Percentiles rank a stretch among this genome's conserved stretches.
These are phyloP conservation scores for Xylaria digitata DNA, from an alignment of 2,329 filamentous ascomycete species.

Conservation along the genomic window DNA sequence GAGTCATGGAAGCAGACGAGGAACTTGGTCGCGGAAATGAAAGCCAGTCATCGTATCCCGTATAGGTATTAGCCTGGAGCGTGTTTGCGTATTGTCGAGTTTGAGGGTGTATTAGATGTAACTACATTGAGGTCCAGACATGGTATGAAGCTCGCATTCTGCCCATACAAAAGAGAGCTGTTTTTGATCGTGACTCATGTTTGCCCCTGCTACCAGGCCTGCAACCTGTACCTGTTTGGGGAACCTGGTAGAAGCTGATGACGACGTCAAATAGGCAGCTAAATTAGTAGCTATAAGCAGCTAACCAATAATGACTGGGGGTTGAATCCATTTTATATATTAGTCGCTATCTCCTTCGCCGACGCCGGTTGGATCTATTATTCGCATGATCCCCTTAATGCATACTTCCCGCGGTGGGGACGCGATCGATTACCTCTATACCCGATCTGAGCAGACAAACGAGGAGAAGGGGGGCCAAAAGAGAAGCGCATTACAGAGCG, in stretches of 20 bases:
- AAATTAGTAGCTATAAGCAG: slow-evolving; percentile 25
- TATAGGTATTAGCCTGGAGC: not conserved
- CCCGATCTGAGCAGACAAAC: not conserved
- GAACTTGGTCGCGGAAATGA: slow-evolving; percentile 13
- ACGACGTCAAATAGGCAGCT: slow-evolving; percentile 34
- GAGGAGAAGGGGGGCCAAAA: not conserved
- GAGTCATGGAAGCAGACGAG: slow-evolving; percentile 22
- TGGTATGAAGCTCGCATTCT: slow-evolving; percentile 1
- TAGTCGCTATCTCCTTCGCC: not conserved
- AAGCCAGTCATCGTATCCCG: slow-evolving; percentile 11
- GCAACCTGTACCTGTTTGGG: not conserved
- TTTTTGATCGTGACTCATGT: slow-evolving; percentile 25
- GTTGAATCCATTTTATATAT: slow-evolving; percentile 3
- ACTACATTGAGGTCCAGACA: not conserved
- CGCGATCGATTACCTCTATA: slow-evolving; percentile 1
- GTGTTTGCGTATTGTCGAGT: not conserved
- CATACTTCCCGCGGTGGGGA: not conserved
- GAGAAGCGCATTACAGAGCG: slow-evolving; percentile 9
- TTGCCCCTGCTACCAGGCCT: not conserved
- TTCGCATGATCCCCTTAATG: slow-evolving; percentile 9
- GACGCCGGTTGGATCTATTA: slow-evolving; percentile 1
- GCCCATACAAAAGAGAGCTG: not conserved
- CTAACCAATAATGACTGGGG: slow-evolving; percentile 18
- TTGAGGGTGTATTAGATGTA: slow-evolving; percentile 1
- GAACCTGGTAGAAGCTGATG: slow-evolving; percentile 24